Evolutionary conservation across 805 yeast genomes (phyloP).

Genomic region (Myxozyma vanderwaltii): DNA sequence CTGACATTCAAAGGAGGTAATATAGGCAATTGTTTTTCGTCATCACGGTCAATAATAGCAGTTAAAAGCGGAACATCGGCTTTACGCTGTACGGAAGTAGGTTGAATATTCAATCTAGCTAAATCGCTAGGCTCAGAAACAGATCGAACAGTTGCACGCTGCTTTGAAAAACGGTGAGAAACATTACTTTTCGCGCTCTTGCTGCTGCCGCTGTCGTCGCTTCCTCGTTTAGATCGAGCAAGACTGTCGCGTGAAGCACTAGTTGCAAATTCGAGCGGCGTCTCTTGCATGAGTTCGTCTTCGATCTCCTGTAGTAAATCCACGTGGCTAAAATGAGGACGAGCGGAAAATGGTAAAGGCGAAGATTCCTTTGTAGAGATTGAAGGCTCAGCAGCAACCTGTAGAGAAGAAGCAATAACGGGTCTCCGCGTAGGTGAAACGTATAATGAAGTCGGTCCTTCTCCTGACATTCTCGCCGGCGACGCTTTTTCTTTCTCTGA

Average conservation of each 20-base stretch:
- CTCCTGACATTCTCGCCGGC: too few species aligned
- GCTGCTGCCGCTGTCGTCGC: background rate
- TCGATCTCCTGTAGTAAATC: conserved; percentile 29
- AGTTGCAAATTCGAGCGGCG: conserved; percentile 18
- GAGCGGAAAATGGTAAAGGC: too few species aligned
- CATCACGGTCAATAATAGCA: conserved; percentile 9
- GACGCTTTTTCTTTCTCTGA: too few species aligned
- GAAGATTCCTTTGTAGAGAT: too few species aligned
- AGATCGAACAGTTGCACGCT: background rate
- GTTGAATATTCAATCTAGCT: background rate
- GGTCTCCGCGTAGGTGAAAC: too few species aligned
- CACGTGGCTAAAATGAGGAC: conserved; percentile 8
- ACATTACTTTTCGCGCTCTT: background rate
- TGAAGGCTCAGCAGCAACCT: too few species aligned
- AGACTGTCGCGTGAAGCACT: background rate
- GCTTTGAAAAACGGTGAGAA: background rate
- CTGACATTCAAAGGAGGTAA: background rate
- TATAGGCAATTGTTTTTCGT: background rate
- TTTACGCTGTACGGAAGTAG: background rate
- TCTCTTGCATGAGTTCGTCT: conserved; percentile 24
- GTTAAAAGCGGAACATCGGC: conserved; percentile 8
- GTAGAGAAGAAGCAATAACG: too few species aligned
- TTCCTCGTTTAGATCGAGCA: background rate
- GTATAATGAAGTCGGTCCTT: too few species aligned
- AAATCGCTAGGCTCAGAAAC: conserved; percentile 11